Conservation (phyloP, 805 yeast genomes). For the Vanderwaltozyma tropicalis region DNA sequence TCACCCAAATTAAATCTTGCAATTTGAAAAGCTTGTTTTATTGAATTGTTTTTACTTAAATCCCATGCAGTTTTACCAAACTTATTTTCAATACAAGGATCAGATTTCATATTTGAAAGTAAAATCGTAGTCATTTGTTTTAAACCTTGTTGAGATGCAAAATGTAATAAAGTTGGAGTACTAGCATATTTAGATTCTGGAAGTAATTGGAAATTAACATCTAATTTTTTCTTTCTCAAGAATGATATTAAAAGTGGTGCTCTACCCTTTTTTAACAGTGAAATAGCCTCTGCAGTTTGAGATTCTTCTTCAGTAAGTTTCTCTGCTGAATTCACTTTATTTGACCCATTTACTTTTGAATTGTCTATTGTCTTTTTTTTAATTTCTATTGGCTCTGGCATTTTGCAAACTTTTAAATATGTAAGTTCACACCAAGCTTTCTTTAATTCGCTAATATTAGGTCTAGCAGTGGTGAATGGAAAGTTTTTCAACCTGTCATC, state of each 20-base stretch:
- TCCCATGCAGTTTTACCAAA: slow-evolving; percentile 63
- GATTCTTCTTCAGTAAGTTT: slow-evolving; percentile 32
- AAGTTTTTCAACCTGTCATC: slow-evolving; percentile 59
- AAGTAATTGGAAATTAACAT: slow-evolving; percentile 41
- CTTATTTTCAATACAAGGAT: slow-evolving; percentile 48
- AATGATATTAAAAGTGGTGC: slow-evolving; percentile 64
- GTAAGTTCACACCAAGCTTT: slow-evolving; percentile 76
- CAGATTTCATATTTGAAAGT: slow-evolving; percentile 53
- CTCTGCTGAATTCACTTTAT: not conserved
- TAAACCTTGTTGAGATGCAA: slow-evolving; percentile 58
- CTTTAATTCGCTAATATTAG: slow-evolving; percentile 71
- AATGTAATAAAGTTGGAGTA: slow-evolving; percentile 68
- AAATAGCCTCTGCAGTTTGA: slow-evolving; percentile 48
- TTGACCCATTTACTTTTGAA: slow-evolving; percentile 6
- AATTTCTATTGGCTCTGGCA: slow-evolving; percentile 40
- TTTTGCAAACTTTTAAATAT: slow-evolving; percentile 41
- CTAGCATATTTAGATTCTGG: slow-evolving; percentile 47
- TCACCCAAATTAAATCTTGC: slow-evolving; percentile 65
- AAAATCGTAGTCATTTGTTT: slow-evolving; percentile 55
- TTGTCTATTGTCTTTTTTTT: slow-evolving; percentile 13
- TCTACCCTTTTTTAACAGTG: slow-evolving; percentile 57
- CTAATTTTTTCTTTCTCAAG: slow-evolving; percentile 46
- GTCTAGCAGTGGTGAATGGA: slow-evolving; percentile 86
- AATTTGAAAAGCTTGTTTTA: slow-evolving; percentile 51
- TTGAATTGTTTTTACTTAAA: slow-evolving; percentile 38